phyloP scores from a whole-genome alignment of 2,329 filamentous ascomycete genomes.

The Calonectria multiphialidica region DNA sequence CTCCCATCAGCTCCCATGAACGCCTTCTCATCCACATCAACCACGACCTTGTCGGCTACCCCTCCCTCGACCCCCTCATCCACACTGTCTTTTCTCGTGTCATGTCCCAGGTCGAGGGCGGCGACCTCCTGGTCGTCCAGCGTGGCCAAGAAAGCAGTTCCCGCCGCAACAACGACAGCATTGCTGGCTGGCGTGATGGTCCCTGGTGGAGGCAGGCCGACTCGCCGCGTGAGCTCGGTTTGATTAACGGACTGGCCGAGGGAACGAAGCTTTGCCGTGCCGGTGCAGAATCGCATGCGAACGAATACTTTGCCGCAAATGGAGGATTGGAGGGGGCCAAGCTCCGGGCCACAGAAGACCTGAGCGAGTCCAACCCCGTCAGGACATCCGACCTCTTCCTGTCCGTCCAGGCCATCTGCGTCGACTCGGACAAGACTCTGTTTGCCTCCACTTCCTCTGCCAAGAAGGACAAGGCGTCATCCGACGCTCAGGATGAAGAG shows the following conservation, averaged over 20 bases:
- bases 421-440: slow-evolving; percentile 72
- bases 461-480: slow-evolving; percentile 67
- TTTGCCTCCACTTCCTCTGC: slow-evolving; percentile 71
- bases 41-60: slow-evolving; percentile 94
- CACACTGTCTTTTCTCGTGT: slow-evolving; percentile 93
- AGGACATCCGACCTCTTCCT: slow-evolving; percentile 95
- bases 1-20: slow-evolving; percentile 96
- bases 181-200: slow-evolving; percentile 87
- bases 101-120: slow-evolving; percentile 99
- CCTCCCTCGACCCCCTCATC: slow-evolving; percentile 91
- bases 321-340: slow-evolving; percentile 87
- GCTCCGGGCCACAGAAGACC: slow-evolving; percentile 80
- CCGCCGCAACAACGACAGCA: slow-evolving; percentile 69
- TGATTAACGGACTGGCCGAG: slow-evolving; percentile 84
- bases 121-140: slow-evolving; percentile 93
- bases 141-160: slow-evolving; percentile 87
- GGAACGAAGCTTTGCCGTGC: slow-evolving; percentile 93
- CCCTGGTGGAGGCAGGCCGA: slow-evolving; percentile 91
- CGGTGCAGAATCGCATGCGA: slow-evolving; percentile 87
- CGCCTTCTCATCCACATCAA: slow-evolving; percentile 97
- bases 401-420: slow-evolving; percentile 87
- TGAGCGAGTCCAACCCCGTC: slow-evolving; percentile 89
- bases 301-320: slow-evolving; percentile 82
- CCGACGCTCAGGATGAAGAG: slow-evolving; percentile 63
- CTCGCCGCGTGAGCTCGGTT: slow-evolving; percentile 79